Conservation (phyloP, 2,329 filamentous ascomycete genomes). For the Madurella fahalii region DNA sequence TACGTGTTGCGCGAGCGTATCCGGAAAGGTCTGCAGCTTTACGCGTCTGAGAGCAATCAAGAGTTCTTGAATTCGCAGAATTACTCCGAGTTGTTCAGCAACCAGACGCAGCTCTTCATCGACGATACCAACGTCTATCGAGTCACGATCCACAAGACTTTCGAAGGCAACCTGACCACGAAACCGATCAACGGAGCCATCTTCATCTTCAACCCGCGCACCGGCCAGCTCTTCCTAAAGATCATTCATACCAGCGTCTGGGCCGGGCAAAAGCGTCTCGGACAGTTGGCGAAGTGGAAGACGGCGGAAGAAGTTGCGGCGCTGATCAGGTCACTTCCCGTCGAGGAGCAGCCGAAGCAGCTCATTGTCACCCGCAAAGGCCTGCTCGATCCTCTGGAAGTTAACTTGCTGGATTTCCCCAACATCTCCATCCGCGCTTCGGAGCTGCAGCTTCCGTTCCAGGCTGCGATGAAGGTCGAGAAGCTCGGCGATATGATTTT, state of each 20-base stretch:
- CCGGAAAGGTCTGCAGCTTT: constrained; percentile 93
- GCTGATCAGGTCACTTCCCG: constrained; percentile 87
- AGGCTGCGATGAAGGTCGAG: constrained; percentile 99
- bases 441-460: constrained; percentile 95
- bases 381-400: constrained; percentile 92
- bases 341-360: constrained; percentile 98
- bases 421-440: constrained; percentile 98
- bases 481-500: constrained; percentile 99
- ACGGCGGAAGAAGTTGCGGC: constrained; percentile 99
- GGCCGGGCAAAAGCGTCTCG: constrained; percentile 98
- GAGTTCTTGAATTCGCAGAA: constrained; percentile 99
- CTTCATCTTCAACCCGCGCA: constrained; percentile 99
- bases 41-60: constrained; percentile 97
- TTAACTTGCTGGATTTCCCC: constrained; percentile 95
- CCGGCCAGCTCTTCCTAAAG: constrained; percentile 95
- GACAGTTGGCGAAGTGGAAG: constrained; percentile 98
- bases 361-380: constrained; percentile 97
- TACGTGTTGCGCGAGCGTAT: constrained; percentile 98
- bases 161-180: constrained; percentile 97
- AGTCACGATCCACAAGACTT: constrained; percentile 99
- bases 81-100: constrained; percentile 98
- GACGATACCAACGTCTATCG: constrained; percentile 99
- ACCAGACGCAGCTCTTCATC: constrained; percentile 97
- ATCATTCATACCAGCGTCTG: constrained; percentile 99
- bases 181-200: constrained; percentile 99